These are phyloP conservation scores for Mortierella claussenii DNA, from an alignment of 192 early-diverging fungal genomes.

Conservation along the genomic window DNA sequence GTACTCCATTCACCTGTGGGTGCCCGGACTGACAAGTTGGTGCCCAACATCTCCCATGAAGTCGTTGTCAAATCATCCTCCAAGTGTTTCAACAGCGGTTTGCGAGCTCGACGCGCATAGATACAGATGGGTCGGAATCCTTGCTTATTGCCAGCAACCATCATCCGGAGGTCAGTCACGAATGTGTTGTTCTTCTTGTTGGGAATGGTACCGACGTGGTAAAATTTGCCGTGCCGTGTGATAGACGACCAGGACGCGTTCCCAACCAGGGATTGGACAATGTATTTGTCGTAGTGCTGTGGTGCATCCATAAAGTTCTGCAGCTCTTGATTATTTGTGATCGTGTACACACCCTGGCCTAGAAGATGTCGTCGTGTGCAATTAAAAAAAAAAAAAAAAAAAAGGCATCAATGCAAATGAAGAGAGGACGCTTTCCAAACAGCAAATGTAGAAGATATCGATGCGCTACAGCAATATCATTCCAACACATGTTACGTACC, in stretches of 20 bases:
- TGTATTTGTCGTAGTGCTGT: slow-evolving; percentile 92
- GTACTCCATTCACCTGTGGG: slow-evolving; percentile 82
- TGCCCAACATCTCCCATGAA: slow-evolving; percentile 94
- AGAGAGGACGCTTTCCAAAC: no score
- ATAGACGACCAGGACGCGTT: slow-evolving; percentile 85
- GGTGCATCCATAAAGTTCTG: slow-evolving; percentile 76
- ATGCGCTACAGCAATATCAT: no score
- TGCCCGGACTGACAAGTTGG: slow-evolving; percentile 84
- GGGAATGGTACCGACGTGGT: slow-evolving; percentile 91
- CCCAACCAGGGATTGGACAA: slow-evolving; percentile 89
- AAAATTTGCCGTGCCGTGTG: slow-evolving; percentile 82
- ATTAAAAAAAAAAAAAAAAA: no score
- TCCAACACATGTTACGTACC: slow-evolving; percentile 58
- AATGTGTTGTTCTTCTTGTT: slow-evolving; percentile 91
- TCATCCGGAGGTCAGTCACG: slow-evolving; percentile 87
- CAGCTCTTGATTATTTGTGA: slow-evolving; percentile 80
- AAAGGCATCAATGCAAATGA: no score
- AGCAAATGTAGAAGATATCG: no score
- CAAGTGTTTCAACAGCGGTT: slow-evolving; percentile 66
- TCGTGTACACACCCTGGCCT: slow-evolving; percentile 92
- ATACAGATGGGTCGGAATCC: slow-evolving; percentile 87
- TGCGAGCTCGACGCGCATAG: slow-evolving; percentile 82
- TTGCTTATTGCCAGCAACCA: slow-evolving; percentile 77
- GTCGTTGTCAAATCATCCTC: slow-evolving; percentile 52
- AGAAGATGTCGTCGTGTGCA: not conserved